Base-by-base conservation (phyloP, 108 stramenopile genomes). In the Epipyxis sp. region DNA sequence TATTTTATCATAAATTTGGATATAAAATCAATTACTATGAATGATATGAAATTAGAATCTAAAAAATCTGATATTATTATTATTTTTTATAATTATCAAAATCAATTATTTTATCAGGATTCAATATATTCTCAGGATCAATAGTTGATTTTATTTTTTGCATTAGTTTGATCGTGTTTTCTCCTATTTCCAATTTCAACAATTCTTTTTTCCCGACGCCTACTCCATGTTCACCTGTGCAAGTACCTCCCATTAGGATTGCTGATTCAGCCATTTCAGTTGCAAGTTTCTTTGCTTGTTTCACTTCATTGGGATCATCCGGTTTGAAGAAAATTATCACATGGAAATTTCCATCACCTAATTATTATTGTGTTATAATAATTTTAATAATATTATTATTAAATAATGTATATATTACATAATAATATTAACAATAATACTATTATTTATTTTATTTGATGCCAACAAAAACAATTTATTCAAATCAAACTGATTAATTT, bases 331-430 rank as follows among this genome's bases (percentile, higher is more conserved):
- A 79, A 0, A 94, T 83, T n/a, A 85, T 37, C 3, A 54, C 78
- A 78, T 98, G 96, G 78, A 95, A 97, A 81, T 97, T 98, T 0
- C 96, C 98, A 79, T 97, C 98, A 27, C 98, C 98, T 44, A 93
- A 94, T 20, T 13, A 50, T 50, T 13, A 50, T 50, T 13, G 20
- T 13, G 13, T 13, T 20, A 50, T 13, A 20, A 50, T 50, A 50
- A 20, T 50, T 50, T 13, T 6, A 13, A 13, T 50, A 20, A 13
- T 13, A 13, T 50, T 20, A 50, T 20, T 50, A 20, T 50, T 13
- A 50, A n/a, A n/a, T n/a, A n/a, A n/a, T n/a, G n/a, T n/a, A n/a
- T n/a, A n/a, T n/a, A n/a, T n/a, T n/a, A n/a, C n/a, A n/a, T n/a
- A n/a, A n/a, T n/a, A n/a, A n/a, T n/a, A n/a, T n/a, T n/a, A n/a